Evolutionary conservation across 805 yeast genomes (phyloP).

Genomic region (Kodamaea neixiangensis): DNA sequence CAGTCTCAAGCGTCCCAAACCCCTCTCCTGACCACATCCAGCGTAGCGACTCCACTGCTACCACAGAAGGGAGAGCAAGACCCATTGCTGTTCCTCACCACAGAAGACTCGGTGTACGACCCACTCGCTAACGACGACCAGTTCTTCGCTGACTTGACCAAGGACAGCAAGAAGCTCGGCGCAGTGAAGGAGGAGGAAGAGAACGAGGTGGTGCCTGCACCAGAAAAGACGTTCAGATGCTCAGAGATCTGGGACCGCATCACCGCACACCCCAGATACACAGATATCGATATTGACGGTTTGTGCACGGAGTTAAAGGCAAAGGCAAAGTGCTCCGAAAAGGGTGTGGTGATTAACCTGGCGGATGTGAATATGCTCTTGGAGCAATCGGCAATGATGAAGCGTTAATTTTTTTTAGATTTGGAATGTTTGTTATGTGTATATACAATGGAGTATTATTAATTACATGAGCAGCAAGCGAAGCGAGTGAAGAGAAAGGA

Average conservation of each 20-base stretch:
- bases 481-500: background rate
- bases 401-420: conserved; percentile 4
- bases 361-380: conserved; percentile 68
- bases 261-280: conserved; percentile 89
- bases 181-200: conserved; percentile 7
- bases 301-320: conserved; percentile 84
- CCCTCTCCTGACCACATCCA: background rate
- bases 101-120: conserved; percentile 60
- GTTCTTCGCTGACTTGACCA: conserved; percentile 41
- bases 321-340: conserved; percentile 93
- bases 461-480: too few species aligned
- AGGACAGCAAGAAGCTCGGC: conserved; percentile 16
- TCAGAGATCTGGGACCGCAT: conserved; percentile 96
- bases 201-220: conserved; percentile 64
- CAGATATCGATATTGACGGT: conserved; percentile 92
- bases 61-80: conserved; percentile 30
- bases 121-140: conserved; percentile 45
- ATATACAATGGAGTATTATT: background rate
- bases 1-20: conserved; percentile 5
- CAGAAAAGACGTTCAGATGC: conserved; percentile 64
- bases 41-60: background rate
- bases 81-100: conserved; percentile 45
- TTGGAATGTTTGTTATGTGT: conserved; percentile 2
- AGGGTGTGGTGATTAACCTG: conserved; percentile 85
- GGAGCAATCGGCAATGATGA: conserved; percentile 23